Base-by-base conservation (phyloP, 2,329 filamentous ascomycete genomes). In the Pyrenophora tritici-repentis region DNA sequence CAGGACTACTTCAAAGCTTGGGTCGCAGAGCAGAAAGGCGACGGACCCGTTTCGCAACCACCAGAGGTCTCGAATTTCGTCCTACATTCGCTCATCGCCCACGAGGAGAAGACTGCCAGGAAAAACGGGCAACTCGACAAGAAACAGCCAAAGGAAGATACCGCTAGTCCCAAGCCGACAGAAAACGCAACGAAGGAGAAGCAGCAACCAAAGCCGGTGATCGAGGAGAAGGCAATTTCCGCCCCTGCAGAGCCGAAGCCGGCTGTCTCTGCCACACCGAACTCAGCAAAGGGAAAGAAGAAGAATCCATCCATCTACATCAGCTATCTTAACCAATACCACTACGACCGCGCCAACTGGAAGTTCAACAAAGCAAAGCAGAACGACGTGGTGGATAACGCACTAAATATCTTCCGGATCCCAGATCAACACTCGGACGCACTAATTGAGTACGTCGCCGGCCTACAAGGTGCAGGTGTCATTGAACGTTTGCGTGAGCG, bases 351-450 rank as follows among this genome's bases (percentile, higher is more conserved):
- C 50, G 78, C 81, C 8, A 80, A 79, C 62, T 97, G 93, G 93
- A 97, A 96, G 74, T 97, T 97, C 79, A 96, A 95, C 78, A 97
- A 97, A 77, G 92, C 91, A 63, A 86, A 91, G 68, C 92, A 97
- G 74, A 90, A 87, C 46, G 85, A 90, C 62, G 79, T 97, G 10
- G 83, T 97, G 68, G 93, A 94, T 73, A 86, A 95, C 77, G 76
- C 89, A 38, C 90, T 95, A 70, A 86, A 89, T 61, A 76, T 85
- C 58, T 83, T 86, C 62, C 82, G 83, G 36, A 83, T 97, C 36
- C 90, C 91, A 0, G 76, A 86, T 13, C 77, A 82, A 52, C 84
- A 93, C 74, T 86, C 90, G 51, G 76, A 83, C 39, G 80, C 85
- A 17, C 84, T 97, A 35, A 84, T 88, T 68, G 81, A 84, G 43